Evolutionary conservation across 139 green algal species (phyloP).

Genomic region (Picochlorum sp.): DNA sequence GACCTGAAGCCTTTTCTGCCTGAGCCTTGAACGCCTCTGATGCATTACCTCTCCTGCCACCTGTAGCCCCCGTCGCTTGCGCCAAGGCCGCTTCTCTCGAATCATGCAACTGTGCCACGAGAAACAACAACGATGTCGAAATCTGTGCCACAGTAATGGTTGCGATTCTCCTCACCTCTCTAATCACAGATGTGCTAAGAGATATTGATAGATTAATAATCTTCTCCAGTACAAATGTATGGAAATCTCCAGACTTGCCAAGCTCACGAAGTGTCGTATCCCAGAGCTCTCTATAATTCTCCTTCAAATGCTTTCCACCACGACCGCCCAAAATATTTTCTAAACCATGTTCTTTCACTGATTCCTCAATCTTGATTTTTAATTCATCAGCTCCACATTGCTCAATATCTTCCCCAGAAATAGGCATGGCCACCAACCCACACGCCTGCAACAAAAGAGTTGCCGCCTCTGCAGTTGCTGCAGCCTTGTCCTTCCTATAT

Average conservation of each 20-base stretch:
- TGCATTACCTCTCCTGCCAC: neutral
- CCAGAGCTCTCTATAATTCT: constrained; percentile 55
- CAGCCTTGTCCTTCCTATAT: constrained; percentile 28
- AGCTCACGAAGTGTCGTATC: constrained; percentile 25
- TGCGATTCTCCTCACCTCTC: constrained; percentile 45
- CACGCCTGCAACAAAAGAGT: constrained; percentile 51
- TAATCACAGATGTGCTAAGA: constrained; percentile 55
- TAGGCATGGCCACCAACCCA: neutral
- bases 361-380: neutral
- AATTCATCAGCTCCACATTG: constrained; percentile 3
- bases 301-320: constrained; percentile 14
- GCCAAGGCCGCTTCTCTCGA: constrained; percentile 42
- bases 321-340: neutral
- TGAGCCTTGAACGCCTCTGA: constrained; percentile 36
- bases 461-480: constrained; percentile 50
- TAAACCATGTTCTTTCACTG: neutral
- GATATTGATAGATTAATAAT: constrained; percentile 40
- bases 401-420: constrained; percentile 7
- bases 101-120: constrained; percentile 34
- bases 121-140: constrained; percentile 47
- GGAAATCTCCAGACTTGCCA: constrained; percentile 33
- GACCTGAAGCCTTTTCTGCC: constrained; percentile 30
- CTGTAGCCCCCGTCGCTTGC: constrained; percentile 46
- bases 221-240: constrained; percentile 51
- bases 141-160: constrained; percentile 63